These are phyloP conservation scores for Phytophthora chlamydospora DNA, from an alignment of 352 stramenopile species.

Conservation along the genomic window DNA sequence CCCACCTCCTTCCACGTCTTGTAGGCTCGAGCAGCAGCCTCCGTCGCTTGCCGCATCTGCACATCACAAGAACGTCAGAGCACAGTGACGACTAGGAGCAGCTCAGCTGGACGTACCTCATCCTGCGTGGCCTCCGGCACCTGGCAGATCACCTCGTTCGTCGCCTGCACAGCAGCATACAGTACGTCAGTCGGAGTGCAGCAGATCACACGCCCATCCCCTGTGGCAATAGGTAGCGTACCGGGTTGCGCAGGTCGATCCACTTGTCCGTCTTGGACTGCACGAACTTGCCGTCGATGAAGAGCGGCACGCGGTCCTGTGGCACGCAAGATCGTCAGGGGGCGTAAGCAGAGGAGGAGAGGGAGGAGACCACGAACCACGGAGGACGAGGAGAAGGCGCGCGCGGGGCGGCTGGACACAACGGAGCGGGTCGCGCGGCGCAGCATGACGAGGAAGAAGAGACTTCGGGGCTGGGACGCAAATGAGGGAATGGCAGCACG, in stretches of 20 bases:
- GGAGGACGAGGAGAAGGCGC: constrained; percentile 54
- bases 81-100: neutral
- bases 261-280: constrained; percentile 91
- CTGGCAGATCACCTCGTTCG: constrained; percentile 86
- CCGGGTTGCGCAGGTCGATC: constrained; percentile 93
- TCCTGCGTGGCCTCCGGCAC: constrained; percentile 88
- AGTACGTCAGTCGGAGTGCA: constrained; percentile 15
- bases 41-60: constrained; percentile 88
- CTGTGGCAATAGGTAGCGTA: constrained; percentile 14
- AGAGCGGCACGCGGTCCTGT: constrained; percentile 79
- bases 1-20: constrained; percentile 93
- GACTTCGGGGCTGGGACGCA: constrained; percentile 10
- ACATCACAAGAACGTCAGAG: constrained; percentile 3
- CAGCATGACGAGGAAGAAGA: constrained; percentile 24
- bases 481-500: constrained; percentile 27
- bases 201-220: constrained; percentile 17
- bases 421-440: constrained; percentile 32
- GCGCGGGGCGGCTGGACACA: constrained; percentile 23
- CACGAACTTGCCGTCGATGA: constrained; percentile 94
- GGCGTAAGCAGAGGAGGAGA: neutral
- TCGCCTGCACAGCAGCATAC: constrained; percentile 50
- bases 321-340: constrained; percentile 2
- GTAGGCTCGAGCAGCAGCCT: constrained; percentile 85
- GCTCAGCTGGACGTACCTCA: constrained; percentile 48
- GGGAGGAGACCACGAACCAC: constrained; percentile 32